These are phyloP conservation scores for Vitis amurensis DNA, from an alignment of 164 flowering plant species.

Conservation along the genomic window DNA sequence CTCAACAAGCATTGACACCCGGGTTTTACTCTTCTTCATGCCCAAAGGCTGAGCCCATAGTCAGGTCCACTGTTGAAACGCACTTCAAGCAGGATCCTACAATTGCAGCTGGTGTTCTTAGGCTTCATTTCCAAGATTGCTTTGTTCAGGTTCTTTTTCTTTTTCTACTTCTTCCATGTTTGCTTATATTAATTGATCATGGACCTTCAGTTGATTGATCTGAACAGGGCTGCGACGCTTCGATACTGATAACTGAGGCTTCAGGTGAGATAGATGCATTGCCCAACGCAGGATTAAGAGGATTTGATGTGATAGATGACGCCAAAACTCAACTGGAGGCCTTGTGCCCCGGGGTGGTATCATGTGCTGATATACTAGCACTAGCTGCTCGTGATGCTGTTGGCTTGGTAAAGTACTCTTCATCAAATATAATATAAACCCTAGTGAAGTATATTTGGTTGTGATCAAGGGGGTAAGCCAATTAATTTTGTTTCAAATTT, in stretches of 20 bases:
- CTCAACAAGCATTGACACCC: slow-evolving; percentile 31
- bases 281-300: slow-evolving; percentile 60
- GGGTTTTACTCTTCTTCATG: slow-evolving; percentile 62
- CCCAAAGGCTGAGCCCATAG: slow-evolving; percentile 53
- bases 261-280: slow-evolving; percentile 55
- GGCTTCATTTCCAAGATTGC: slow-evolving; percentile 79
- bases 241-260: slow-evolving; percentile 50
- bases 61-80: slow-evolving; percentile 53
- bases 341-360: slow-evolving; percentile 66
- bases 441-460: no score
- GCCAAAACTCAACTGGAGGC: slow-evolving; percentile 64
- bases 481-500: no score
- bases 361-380: slow-evolving; percentile 76
- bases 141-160: slow-evolving; percentile 53
- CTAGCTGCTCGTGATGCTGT: slow-evolving; percentile 80
- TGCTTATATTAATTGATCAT: neutral
- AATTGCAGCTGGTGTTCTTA: slow-evolving; percentile 59
- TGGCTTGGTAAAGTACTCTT: slow-evolving; percentile 39
- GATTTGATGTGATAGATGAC: slow-evolving; percentile 68
- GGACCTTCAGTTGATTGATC: neutral
- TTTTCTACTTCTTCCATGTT: neutral
- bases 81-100: slow-evolving; percentile 52
- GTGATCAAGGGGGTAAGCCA: no score
- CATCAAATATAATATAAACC: no score
- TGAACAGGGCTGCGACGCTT: slow-evolving; percentile 75